These are phyloP conservation scores for Plantago ovata DNA, from an alignment of 257 asterid genomes.

Conservation along the genomic window DNA sequence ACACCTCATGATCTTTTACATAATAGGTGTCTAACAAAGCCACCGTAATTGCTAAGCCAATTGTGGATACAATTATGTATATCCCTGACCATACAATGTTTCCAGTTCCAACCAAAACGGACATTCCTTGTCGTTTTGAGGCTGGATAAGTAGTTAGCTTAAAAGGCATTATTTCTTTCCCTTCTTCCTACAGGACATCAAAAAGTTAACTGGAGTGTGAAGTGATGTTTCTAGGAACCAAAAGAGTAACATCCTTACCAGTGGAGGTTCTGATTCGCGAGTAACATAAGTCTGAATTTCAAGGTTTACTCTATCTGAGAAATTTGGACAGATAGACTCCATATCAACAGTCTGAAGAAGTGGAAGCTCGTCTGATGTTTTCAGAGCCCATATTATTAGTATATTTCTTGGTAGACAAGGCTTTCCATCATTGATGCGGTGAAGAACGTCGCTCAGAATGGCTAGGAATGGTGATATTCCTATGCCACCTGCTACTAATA, in stretches of 20 bases:
- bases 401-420: constrained; percentile 67
- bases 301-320: constrained; percentile 49
- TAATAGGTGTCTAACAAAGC: constrained; percentile 42
- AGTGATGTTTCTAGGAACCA: neutral
- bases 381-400: constrained; percentile 73
- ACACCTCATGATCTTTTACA: constrained; percentile 48
- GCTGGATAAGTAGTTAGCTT: constrained; percentile 28
- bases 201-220: neutral
- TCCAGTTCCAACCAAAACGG: constrained; percentile 81
- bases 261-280: constrained; percentile 64
- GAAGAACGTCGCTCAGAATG: constrained; percentile 73
- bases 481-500: constrained; percentile 89
- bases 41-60: constrained; percentile 55
- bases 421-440: constrained; percentile 41
- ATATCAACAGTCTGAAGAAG: constrained; percentile 65
- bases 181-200: constrained; percentile 63
- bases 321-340: constrained; percentile 54
- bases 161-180: constrained; percentile 33
- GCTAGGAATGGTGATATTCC: constrained; percentile 91
- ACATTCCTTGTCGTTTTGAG: constrained; percentile 46
- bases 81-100: constrained; percentile 74
- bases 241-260: constrained; percentile 34
- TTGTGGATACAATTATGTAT: constrained; percentile 48
- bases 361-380: constrained; percentile 67
- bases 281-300: constrained; percentile 82